Base-by-base conservation (phyloP, 805 yeast genomes). In the Candida boleticola region DNA sequence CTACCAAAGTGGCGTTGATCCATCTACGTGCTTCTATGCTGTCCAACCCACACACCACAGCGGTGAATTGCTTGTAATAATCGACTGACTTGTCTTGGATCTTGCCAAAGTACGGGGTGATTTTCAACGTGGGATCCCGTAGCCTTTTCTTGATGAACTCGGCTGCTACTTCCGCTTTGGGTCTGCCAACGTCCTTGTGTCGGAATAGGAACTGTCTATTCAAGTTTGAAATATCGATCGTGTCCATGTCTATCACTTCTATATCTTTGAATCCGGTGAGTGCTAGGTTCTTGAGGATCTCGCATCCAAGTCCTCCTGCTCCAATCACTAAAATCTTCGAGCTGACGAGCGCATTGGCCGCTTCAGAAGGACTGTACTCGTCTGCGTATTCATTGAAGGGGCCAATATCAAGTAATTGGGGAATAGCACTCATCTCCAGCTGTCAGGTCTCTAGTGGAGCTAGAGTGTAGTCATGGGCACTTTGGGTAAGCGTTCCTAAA, bases 21-120 rank as follows among this genome's bases (percentile, higher is more conserved):
- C 95, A 90, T 37, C 97, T 66, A 29, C 99, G 71, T 0, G 98
- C 97, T 53, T 83, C 92, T 4, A 93, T 83, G 39, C 86, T 80
- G 59, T 92, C 99, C 37, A 92, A 68, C 0, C 98, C 98, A 46
- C 97, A 87, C 1, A 92, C 73, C 0, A 93, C 79, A 32, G 88
- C 70, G 6, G 79, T 73, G 57, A 90, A 92, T 48, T 77, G 78
- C 48, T 65, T 58, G 59, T 88, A 87, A 54, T 80, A 93, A 0
- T 71, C 77, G 14, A 66, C 67, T 29, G 77, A 74, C 52, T 82
- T 76, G 46, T 82, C 74, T 47, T 71, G 75, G 45, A 92, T 80
- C 51, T 74, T 79, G 7, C 83, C 77, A 52, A 72, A 80, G 60
- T 80, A 77, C 1, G 96, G 80, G 1, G 71, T 69, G 9, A 87